Evolutionary conservation across 208 protist species (phyloP).

Genomic region (Trypanosoma cruzi): DNA sequence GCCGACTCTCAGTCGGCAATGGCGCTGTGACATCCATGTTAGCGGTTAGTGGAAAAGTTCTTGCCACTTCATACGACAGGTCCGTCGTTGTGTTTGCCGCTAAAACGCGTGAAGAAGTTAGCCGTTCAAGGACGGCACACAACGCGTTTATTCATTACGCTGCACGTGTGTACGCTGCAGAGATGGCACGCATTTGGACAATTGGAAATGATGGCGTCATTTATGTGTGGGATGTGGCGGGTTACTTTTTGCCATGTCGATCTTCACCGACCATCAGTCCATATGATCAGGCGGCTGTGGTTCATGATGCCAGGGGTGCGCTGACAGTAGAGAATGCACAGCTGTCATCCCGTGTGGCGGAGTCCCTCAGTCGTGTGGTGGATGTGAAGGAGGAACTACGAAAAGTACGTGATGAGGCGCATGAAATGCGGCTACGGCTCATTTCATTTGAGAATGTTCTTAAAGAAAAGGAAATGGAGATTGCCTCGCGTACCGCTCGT

Average conservation of each 20-base stretch:
- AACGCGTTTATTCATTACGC: slow-evolving; percentile 52
- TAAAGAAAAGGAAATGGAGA: slow-evolving; percentile 45
- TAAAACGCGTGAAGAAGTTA: slow-evolving; percentile 32
- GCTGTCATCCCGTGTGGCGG: slow-evolving; percentile 27
- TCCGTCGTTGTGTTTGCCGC: slow-evolving; percentile 49
- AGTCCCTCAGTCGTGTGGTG: slow-evolving; percentile 17
- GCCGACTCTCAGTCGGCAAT: slow-evolving; percentile 20
- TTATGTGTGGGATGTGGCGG: slow-evolving; percentile 49
- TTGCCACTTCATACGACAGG: slow-evolving; percentile 57
- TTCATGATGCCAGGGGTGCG: slow-evolving; percentile 6
- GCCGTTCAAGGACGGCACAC: slow-evolving; percentile 30
- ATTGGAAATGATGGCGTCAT: slow-evolving; percentile 49
- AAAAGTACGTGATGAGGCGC: slow-evolving; percentile 51
- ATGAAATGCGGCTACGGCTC: slow-evolving; percentile 74
- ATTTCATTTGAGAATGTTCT: slow-evolving; percentile 37
- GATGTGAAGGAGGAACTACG: slow-evolving; percentile 45
- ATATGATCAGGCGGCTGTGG: slow-evolving; percentile 33
- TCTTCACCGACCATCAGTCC: slow-evolving; percentile 26
- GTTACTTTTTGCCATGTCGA: slow-evolving; percentile 37
- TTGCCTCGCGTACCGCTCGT: slow-evolving; percentile 28
- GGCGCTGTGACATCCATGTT: slow-evolving; percentile 57
- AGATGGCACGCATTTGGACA: slow-evolving; percentile 67
- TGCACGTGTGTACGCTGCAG: slow-evolving; percentile 40
- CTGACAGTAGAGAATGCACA: slow-evolving; percentile 22
- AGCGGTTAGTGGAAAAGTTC: slow-evolving; percentile 58